Evolutionary conservation across 257 asterid genomes (phyloP).

Genomic region (Solanum raphanifolium): DNA sequence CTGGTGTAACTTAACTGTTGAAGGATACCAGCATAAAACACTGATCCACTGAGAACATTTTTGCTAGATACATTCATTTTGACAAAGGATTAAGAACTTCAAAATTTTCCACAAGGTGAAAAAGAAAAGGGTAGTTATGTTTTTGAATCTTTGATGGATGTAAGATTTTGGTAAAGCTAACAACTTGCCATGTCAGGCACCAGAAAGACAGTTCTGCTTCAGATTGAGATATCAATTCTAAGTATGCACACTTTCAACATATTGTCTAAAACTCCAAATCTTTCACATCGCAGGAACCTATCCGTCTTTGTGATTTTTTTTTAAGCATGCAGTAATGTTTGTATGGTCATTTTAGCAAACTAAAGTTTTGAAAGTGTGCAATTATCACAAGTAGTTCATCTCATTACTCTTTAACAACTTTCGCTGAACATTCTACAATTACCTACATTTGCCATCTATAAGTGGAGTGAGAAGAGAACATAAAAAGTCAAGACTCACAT

Average conservation of each 20-base stretch:
- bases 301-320: neutral
- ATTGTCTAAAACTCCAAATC: neutral
- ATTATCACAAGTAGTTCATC: neutral
- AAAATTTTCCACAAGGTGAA: neutral
- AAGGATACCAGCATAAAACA: neutral
- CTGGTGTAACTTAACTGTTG: neutral
- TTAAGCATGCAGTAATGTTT: neutral
- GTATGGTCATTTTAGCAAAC: neutral
- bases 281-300: neutral
- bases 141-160: neutral
- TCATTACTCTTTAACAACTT: neutral
- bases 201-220: neutral
- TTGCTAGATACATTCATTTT: neutral
- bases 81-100: neutral
- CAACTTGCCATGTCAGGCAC: neutral
- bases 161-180: neutral
- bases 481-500: slow-evolving; percentile 39
- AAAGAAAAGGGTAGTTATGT: neutral
- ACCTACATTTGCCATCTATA: neutral
- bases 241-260: neutral
- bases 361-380: neutral
- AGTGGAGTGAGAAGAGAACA: neutral
- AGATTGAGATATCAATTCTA: neutral
- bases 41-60: neutral
- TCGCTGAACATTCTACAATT: neutral